Percentiles rank a stretch among this genome's conserved stretches.
Evolutionary conservation across 1,284 basidiomycete species (phyloP).

Genomic region (Butyriboletus appendiculatus): DNA sequence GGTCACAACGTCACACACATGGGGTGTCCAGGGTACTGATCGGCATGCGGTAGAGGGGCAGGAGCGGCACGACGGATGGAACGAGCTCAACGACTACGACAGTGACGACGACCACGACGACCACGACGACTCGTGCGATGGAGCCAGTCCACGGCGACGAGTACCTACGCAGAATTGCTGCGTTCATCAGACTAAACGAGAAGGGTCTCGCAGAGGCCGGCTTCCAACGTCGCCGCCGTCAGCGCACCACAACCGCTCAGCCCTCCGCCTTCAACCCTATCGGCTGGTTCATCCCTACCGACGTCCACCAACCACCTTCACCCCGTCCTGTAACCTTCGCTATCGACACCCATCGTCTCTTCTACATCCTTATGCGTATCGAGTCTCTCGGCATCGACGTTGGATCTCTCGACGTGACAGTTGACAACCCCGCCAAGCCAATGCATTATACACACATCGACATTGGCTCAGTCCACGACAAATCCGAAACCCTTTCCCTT

Average conservation of each 20-base stretch:
- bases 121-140: slow-evolving; percentile 42
- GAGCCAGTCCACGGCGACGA: slow-evolving; percentile 69
- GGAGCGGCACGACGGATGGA: slow-evolving; percentile 11
- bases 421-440: slow-evolving; percentile 70
- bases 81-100: slow-evolving; percentile 11
- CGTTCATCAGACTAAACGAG: slow-evolving; percentile 72
- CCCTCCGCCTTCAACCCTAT: slow-evolving; percentile 58
- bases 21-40: slow-evolving; percentile 27
- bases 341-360: slow-evolving; percentile 82
- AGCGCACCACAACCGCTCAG: slow-evolving; percentile 36
- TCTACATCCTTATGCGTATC: slow-evolving; percentile 85
- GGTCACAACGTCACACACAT: slow-evolving; percentile 25
- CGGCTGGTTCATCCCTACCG: slow-evolving; percentile 55
- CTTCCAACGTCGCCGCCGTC: slow-evolving; percentile 52
- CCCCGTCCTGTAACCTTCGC: slow-evolving; percentile 63
- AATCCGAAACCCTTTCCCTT: slow-evolving; percentile 76
- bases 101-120: slow-evolving; percentile 15
- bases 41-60: slow-evolving; percentile 22
- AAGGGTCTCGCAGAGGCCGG: slow-evolving; percentile 65
- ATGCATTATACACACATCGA: slow-evolving; percentile 68
- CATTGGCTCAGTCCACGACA: slow-evolving; percentile 50
- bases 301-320: slow-evolving; percentile 29
- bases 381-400: slow-evolving; percentile 76
- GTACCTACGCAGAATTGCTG: slow-evolving; percentile 66
- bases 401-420: slow-evolving; percentile 79